Base-by-base conservation (phyloP, 192 early-diverging fungal genomes). In the Lunasporangiospora selenospora region DNA sequence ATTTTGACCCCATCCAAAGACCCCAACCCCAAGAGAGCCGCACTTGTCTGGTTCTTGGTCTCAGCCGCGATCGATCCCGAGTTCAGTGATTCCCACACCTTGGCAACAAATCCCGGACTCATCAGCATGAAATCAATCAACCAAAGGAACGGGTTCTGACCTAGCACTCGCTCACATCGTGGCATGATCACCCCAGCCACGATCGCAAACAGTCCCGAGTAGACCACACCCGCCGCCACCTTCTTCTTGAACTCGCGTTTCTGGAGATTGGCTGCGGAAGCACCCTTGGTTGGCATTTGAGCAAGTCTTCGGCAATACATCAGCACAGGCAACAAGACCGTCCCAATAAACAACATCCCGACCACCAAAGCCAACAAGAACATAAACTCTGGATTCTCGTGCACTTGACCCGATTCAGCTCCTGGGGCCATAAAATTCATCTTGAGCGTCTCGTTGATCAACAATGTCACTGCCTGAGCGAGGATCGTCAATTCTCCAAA, bases 91-190 rank as follows among this genome's bases (percentile, higher is more conserved):
- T 57, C 16, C 48, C 41, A 19, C 19, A 42, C 3, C 19, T 1
- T 18, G 19, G 19, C 19, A 19, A 3, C 3, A 16, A 16, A 42
- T 19, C 19, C 19, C 19, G 41, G 19, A 16, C 54, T 60, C 58
- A 32, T 48, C 7, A 75, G 36, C 52, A 65, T 54, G 49, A 79
- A 46, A 10, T 71, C 52, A 23, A 62, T 67, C 43, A 78, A 82
- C 90, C 90, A 92, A n/a, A 84, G 11, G 70, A 90, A 85, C 16
- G 90, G 89, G 47, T 92, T 84, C 47, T 79, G 66, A 15, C 79
- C 79, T 13, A 89, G 57, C 21, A 83, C 45, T 3, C 66, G 34
- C 24, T 66, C 41, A 37, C 80, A 80, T 52, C 88, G 82, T 1
- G 87, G 88, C 34, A 81, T 76, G 29, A 92, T 78, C 4, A 81